Conservation (phyloP, 805 yeast genomes). For the Suhomyces faveliae region DNA sequence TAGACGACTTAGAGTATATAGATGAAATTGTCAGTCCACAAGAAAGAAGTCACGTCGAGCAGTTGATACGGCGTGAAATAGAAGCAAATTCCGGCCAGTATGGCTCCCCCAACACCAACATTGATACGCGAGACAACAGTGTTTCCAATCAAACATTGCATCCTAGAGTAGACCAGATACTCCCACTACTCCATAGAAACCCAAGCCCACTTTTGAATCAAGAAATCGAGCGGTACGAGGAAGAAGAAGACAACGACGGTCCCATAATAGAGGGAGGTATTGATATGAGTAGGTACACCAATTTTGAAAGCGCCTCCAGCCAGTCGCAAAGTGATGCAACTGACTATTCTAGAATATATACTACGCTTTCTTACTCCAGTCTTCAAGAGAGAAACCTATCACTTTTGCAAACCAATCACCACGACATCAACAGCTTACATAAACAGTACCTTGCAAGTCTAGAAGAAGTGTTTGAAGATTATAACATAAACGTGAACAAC, state of each 20-base stretch:
- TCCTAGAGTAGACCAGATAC: constrained; percentile 15
- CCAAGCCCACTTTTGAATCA: constrained; percentile 13
- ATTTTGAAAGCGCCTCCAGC: constrained; percentile 9
- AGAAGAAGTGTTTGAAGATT: constrained; percentile 20
- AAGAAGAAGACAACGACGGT: constrained; percentile 17
- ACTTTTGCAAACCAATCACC: constrained; percentile 30
- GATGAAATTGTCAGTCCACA: constrained; percentile 36
- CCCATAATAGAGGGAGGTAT: constrained; percentile 28
- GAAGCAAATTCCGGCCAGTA: constrained; percentile 6
- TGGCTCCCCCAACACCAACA: constrained; percentile 7
- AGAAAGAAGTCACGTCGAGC: constrained; percentile 36
- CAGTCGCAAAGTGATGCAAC: constrained; percentile 12
- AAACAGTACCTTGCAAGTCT: constrained; percentile 27
- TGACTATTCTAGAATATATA: constrained; percentile 25
- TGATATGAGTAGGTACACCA: constrained; percentile 25
- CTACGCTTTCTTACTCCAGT: constrained; percentile 40
- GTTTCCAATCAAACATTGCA: constrained; percentile 9
- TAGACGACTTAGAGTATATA: constrained; percentile 39
- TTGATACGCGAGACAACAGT: neutral
- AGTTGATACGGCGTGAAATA: constrained; percentile 29
- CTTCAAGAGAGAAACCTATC: constrained; percentile 42
- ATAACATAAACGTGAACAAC: constrained; percentile 12
- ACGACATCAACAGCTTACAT: constrained; percentile 39
- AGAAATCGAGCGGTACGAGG: constrained; percentile 26
- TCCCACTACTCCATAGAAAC: constrained; percentile 14